Evolutionary conservation across 257 asterid species (phyloP).

Genomic region (Capsicum pubescens): DNA sequence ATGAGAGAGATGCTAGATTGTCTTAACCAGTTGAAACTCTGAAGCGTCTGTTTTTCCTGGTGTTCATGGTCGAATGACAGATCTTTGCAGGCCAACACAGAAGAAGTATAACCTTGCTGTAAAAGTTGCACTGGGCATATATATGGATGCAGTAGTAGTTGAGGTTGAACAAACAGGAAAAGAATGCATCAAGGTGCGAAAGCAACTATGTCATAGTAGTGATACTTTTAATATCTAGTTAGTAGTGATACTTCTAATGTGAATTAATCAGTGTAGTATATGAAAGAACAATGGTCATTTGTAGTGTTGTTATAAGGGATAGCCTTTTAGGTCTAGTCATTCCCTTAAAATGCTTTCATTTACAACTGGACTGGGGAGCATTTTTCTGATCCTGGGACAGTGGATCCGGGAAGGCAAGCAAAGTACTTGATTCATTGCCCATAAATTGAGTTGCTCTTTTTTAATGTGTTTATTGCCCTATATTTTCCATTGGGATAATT

Average conservation of each 20-base stretch:
- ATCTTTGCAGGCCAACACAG: conserved; percentile 95
- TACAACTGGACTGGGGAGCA: background rate
- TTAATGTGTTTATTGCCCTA: background rate
- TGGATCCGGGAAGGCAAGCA: background rate
- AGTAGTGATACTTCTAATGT: too few species aligned
- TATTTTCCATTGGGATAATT: background rate
- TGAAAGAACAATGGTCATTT: background rate
- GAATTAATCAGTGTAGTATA: background rate
- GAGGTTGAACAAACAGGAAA: conserved; percentile 95
- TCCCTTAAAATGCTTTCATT: conserved; percentile 6
- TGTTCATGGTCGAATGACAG: conserved; percentile 99
- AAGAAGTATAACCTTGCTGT: conserved; percentile 95
- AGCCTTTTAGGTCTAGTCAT: background rate
- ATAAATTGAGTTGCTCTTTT: background rate
- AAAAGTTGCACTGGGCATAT: conserved; percentile 99
- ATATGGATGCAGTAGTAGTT: conserved; percentile 99
- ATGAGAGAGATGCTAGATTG: conserved; percentile 88
- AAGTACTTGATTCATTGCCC: background rate
- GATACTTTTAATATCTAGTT: background rate
- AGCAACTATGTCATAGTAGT: conserved; percentile 14
- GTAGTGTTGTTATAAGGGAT: background rate
- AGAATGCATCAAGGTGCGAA: conserved; percentile 90
- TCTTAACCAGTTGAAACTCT: conserved; percentile 89
- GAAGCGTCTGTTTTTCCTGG: conserved; percentile 95
- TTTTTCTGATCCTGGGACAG: background rate